Evolutionary conservation across 805 yeast genomes (phyloP).

Genomic region (Yueomyces sp.): DNA sequence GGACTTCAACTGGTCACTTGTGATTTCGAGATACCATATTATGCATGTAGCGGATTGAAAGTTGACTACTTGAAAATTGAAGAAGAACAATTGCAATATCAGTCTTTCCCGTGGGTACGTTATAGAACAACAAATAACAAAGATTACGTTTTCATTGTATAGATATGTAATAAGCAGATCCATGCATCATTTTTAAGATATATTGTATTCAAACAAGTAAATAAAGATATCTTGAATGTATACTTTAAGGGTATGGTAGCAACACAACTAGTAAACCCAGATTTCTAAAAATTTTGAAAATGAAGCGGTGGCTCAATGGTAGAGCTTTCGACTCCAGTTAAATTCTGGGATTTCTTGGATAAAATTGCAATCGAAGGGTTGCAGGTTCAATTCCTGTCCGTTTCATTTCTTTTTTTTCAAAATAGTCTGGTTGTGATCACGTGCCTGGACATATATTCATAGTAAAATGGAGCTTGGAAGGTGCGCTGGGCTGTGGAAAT

Average conservation of each 20-base stretch:
- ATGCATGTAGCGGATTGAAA: constrained; percentile 52
- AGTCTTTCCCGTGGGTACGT: constrained; percentile 71
- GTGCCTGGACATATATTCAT: no score
- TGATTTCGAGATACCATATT: constrained; percentile 50
- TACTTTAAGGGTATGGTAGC: no score
- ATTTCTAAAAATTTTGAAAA: background rate
- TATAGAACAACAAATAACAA: constrained; percentile 35
- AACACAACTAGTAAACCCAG: no score
- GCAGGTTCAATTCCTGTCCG: constrained; percentile 71
- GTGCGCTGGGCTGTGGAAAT: no score
- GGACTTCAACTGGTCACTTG: constrained; percentile 19
- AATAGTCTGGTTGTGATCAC: no score
- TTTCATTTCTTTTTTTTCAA: constrained; percentile 29
- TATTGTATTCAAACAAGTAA: no score
- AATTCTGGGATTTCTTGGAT: constrained; percentile 10
- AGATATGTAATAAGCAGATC: background rate
- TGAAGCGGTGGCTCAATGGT: constrained; percentile 8
- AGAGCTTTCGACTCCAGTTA: constrained; percentile 29
- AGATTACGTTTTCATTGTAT: constrained; percentile 22
- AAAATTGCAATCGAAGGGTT: constrained; percentile 44
- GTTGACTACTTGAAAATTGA: constrained; percentile 54
- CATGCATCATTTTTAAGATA: no score
- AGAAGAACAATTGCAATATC: constrained; percentile 46
- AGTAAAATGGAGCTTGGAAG: no score
- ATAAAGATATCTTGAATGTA: no score